phyloP scores from a whole-genome alignment of 208 protist species.

The Leishmania gerbilli region DNA sequence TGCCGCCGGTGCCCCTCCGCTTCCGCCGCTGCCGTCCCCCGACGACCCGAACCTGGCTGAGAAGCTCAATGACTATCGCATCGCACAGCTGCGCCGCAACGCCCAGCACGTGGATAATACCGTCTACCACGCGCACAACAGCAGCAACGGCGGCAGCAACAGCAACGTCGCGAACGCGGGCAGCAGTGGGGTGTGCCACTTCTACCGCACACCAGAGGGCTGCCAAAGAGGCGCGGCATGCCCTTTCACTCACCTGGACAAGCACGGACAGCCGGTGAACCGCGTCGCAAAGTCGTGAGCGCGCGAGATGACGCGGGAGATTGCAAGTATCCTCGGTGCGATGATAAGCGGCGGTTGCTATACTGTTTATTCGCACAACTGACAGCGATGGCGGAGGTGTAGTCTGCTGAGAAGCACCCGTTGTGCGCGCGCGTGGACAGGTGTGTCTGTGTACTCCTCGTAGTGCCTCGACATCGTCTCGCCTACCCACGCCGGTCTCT shows the following conservation, averaged over 20 bases:
- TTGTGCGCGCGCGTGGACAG: not conserved
- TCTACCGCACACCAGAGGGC: slow-evolving; percentile 66
- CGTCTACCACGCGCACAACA: slow-evolving; percentile 28
- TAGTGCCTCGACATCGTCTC: not conserved
- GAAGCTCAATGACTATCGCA: slow-evolving; percentile 68
- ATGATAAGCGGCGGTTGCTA: not conserved
- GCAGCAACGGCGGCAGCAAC: not conserved
- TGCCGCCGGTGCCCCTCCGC: not conserved
- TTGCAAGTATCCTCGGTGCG: not conserved
- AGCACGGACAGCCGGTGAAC: slow-evolving; percentile 32
- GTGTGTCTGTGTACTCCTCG: not conserved
- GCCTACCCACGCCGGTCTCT: not conserved
- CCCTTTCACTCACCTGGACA: slow-evolving; percentile 66
- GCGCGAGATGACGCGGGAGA: not conserved
- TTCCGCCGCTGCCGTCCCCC: slow-evolving; percentile 23
- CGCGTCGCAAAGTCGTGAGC: not conserved
- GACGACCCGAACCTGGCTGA: slow-evolving; percentile 34
- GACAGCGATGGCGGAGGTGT: not conserved
- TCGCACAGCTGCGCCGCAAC: slow-evolving; percentile 73
- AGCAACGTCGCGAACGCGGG: not conserved
- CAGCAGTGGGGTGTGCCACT: slow-evolving; percentile 41
- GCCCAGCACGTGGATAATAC: slow-evolving; percentile 67
- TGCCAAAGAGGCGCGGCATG: slow-evolving; percentile 69
- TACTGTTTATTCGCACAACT: not conserved
- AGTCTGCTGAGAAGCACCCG: not conserved